Conservation (phyloP, 257 asterid genomes). For the Oldenlandia corymbosa region DNA sequence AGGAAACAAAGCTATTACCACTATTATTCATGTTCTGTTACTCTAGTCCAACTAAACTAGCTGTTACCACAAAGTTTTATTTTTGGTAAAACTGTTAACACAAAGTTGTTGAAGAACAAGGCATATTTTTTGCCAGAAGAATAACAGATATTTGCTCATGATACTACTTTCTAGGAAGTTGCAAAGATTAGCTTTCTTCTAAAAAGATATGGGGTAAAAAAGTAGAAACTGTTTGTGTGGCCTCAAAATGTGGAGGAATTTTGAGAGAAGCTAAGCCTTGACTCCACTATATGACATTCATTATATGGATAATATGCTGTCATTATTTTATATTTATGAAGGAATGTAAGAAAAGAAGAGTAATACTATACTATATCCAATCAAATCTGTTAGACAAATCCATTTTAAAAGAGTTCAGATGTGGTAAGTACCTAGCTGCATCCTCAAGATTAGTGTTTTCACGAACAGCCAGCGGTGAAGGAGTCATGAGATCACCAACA, state of each 20-base stretch:
- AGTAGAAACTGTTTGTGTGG: background rate
- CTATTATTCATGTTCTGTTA: background rate
- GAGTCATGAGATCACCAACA: slow-evolving; percentile 85
- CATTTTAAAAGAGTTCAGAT: background rate
- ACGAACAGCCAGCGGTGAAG: slow-evolving; percentile 65
- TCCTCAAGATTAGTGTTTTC: slow-evolving; percentile 81
- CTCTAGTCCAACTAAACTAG: background rate
- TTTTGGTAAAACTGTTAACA: too few species aligned
- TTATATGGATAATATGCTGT: too few species aligned
- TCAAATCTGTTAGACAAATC: too few species aligned
- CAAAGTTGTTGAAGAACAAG: background rate
- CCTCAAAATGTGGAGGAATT: too few species aligned
- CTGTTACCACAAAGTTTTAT: too few species aligned
- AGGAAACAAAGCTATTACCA: background rate
- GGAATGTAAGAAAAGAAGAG: background rate
- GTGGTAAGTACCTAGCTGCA: slow-evolving; percentile 61
- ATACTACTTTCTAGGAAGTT: too few species aligned
- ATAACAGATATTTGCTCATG: background rate
- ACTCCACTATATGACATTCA: too few species aligned
- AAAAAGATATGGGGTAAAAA: background rate
- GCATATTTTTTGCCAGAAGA: background rate
- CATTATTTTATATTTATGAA: too few species aligned
- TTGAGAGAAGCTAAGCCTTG: too few species aligned
- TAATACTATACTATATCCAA: too few species aligned
- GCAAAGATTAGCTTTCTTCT: background rate